Conservation (phyloP, 176 grass and related monocot species). For the Oryza brachyantha region DNA sequence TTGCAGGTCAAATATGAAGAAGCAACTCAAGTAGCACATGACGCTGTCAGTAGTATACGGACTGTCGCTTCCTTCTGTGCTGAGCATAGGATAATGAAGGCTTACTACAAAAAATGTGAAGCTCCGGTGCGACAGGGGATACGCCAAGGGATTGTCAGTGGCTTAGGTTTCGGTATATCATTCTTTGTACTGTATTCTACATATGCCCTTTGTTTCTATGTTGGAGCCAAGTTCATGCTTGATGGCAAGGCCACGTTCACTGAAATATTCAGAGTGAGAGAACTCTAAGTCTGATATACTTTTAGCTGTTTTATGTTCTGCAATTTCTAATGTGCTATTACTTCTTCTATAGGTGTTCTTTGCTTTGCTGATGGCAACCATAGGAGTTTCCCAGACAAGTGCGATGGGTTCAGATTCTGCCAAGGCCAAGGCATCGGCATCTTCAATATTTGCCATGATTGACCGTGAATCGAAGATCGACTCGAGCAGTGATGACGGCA, state of each 20-base stretch:
- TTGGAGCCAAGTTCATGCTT: constrained; percentile 42
- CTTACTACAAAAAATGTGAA: constrained; percentile 50
- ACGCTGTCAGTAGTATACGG: constrained; percentile 52
- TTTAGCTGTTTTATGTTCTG: not conserved
- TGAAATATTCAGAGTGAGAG: constrained; percentile 55
- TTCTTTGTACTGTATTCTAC: constrained; percentile 42
- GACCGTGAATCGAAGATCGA: constrained; percentile 47
- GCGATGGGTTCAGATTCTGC: constrained; percentile 41
- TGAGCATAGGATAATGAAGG: constrained; percentile 42
- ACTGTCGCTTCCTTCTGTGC: constrained; percentile 59
- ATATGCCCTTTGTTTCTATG: constrained; percentile 56
- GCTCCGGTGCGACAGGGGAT: constrained; percentile 42
- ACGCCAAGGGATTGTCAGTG: constrained; percentile 49
- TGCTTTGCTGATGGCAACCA: constrained; percentile 45
- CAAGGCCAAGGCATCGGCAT: constrained; percentile 43
- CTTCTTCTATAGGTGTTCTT: constrained; percentile 43
- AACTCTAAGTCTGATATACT: not conserved
- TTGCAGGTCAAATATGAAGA: constrained; percentile 57
- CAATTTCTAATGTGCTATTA: not conserved
- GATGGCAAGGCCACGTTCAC: constrained; percentile 45
- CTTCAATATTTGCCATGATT: constrained; percentile 54
- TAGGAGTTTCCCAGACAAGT: constrained; percentile 43
- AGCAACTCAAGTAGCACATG: constrained; percentile 57
- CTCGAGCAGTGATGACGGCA: constrained; percentile 29
- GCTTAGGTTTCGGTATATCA: constrained; percentile 50